Evolutionary conservation across 805 yeast genomes (phyloP), one percentile per base, ranked within the genome.

Genomic region (Lipomyces mesembrius): DNA sequence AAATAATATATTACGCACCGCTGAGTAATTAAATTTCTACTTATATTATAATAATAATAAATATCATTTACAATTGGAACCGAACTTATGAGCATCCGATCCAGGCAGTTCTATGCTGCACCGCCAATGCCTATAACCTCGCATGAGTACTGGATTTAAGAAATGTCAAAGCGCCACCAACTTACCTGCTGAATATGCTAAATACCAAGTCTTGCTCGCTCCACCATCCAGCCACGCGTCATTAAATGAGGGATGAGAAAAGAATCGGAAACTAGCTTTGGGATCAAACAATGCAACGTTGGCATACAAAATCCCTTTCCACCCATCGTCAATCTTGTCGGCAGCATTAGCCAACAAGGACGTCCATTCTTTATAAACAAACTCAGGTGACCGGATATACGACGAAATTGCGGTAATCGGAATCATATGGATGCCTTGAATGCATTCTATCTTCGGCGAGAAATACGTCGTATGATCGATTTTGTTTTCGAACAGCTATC

Each of bases 161-260:
- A 51, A 51, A 51, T 6, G 55, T 81, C 92, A 89, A 25, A 54
- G 2, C 20, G n/a, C 37, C 11, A 25, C n/a, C n/a, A n/a, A 9
- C 46, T 32, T 35, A 32, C 68, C 65, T 7, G 68, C 68, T 12
- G 68, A 57, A 71, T 85, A 90, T 0, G 96, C 87, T 69, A 92
- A 80, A 11, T 93, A 88, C 96, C 97, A 92, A 0, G 97, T 89
- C 68, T 87, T 79, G 29, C 94, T 87, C 83, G 92, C 94, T 1
- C 97, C 98, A 64, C 85, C 85, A 74, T 93, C 98, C 59, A 93
- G 84, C 72, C 83, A 83, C 4, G 76, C 51, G 72, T 22, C 79
- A 56, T 80, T 75, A 83, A 91, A 92, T 62, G 79, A 79, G 3
- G 80, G 73, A 51, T 84, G 75, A 1, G 87, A 75, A 76, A 91